These are phyloP conservation scores for Pleurotus sapidus DNA, from an alignment of 768 basidiomycete genomes.

Conservation along the genomic window DNA sequence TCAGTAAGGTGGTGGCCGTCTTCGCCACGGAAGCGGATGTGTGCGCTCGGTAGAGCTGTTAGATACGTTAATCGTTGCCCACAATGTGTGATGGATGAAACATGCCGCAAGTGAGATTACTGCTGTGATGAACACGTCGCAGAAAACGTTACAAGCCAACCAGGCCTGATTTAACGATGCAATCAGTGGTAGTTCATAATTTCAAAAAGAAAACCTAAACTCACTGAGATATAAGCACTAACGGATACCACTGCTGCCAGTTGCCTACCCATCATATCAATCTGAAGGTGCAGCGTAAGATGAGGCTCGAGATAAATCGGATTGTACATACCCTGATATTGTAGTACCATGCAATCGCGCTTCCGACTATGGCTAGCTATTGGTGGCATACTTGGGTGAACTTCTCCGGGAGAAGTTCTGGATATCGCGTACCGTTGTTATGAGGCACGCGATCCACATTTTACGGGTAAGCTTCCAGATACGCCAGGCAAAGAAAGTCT, in stretches of 20 bases:
- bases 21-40: background rate
- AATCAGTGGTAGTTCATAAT: background rate
- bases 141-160: constrained; percentile 10
- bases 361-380: background rate
- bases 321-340: background rate
- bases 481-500: constrained; percentile 13
- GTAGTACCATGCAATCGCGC: background rate
- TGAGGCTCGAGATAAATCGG: background rate
- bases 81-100: background rate
- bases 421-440: background rate
- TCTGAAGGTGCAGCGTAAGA: background rate
- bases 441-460: background rate
- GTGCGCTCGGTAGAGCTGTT: background rate
- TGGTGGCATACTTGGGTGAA: background rate
- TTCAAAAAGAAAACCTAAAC: constrained; percentile 1
- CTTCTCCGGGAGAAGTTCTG: background rate
- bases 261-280: background rate
- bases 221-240: background rate
- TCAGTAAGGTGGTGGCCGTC: background rate
- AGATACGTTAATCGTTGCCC: background rate
- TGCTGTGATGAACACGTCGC: constrained; percentile 12
- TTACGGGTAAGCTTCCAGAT: constrained; percentile 7
- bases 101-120: constrained; percentile 11
- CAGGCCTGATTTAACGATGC: constrained; percentile 5
- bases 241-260: background rate